A percentile compares a stretch with the other conserved stretches of the same genome.
phyloP scores from a whole-genome alignment of 768 basidiomycete species.

The Trametes gibbosa region DNA sequence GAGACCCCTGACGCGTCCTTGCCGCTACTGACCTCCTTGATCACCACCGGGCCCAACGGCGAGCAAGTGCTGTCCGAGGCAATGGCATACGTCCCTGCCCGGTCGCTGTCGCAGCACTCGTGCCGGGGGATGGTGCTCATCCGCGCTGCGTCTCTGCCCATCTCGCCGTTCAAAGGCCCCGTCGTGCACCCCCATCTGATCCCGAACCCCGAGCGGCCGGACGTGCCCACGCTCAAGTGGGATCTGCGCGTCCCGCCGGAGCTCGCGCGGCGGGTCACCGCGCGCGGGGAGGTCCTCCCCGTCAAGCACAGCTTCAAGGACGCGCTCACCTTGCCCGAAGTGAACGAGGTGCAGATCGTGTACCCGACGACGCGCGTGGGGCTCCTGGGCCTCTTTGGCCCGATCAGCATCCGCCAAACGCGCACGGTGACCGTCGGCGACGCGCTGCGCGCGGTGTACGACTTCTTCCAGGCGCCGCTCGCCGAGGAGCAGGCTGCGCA shows the following conservation, averaged over 20 bases:
- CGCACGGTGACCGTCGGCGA: constrained; percentile 40
- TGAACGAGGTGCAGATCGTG: constrained; percentile 24
- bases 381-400: constrained; percentile 40
- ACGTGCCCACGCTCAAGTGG: constrained; percentile 33
- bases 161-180: not conserved
- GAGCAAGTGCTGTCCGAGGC: not conserved
- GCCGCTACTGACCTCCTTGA: not conserved
- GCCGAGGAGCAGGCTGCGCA: constrained; percentile 30
- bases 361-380: constrained; percentile 18
- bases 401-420: constrained; percentile 35
- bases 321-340: constrained; percentile 24
- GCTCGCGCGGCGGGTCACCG: constrained; percentile 31
- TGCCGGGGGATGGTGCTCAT: not conserved
- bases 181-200: constrained; percentile 24
- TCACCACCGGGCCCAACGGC: not conserved
- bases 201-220: constrained; percentile 31
- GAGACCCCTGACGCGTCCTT: not conserved
- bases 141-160: not conserved
- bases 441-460: constrained; percentile 47
- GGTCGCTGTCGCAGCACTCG: not conserved
- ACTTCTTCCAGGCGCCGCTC: constrained; percentile 46
- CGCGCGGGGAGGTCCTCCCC: constrained; percentile 26
- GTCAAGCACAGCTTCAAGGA: constrained; percentile 20
- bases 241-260: constrained; percentile 35
- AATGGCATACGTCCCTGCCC: not conserved